These are phyloP conservation scores for Lecanosticta acicola DNA, from an alignment of 2,329 filamentous ascomycete genomes.

Conservation along the genomic window DNA sequence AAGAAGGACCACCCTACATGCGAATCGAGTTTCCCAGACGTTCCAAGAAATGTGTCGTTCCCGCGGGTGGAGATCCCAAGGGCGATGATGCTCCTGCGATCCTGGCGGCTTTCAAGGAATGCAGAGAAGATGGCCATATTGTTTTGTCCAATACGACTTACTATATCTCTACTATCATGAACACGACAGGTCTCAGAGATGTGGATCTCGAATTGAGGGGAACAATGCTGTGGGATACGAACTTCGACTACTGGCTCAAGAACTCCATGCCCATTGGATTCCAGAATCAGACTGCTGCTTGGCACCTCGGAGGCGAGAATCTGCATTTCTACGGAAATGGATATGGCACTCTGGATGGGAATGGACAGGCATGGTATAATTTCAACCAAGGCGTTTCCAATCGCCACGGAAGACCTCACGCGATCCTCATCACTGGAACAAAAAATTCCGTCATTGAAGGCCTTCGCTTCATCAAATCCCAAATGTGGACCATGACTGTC, in stretches of 20 bases:
- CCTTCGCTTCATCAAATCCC: conserved; percentile 50
- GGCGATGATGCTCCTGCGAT: conserved; percentile 51
- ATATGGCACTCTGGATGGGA: conserved; percentile 53
- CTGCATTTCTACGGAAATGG: conserved; percentile 48
- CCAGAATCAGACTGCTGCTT: conserved; percentile 52
- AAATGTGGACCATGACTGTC: conserved; percentile 50
- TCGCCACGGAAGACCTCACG: conserved; percentile 43
- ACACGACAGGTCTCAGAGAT: conserved; percentile 42
- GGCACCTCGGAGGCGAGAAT: conserved; percentile 51
- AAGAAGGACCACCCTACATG: conserved; percentile 21
- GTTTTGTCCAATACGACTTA: conserved; percentile 48
- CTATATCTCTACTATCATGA: conserved; percentile 22
- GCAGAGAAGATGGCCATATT: conserved; percentile 47
- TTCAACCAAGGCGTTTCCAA: conserved; percentile 17
- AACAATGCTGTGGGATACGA: conserved; percentile 40
- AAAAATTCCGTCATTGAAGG: conserved; percentile 46
- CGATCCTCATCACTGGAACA: conserved; percentile 47
- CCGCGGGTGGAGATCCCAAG: conserved; percentile 14
- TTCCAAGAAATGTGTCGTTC: conserved; percentile 20
- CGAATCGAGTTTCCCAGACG: conserved; percentile 21
- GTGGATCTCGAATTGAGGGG: conserved; percentile 46
- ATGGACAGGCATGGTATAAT: conserved; percentile 57
- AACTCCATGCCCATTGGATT: conserved; percentile 49
- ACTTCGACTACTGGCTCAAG: conserved; percentile 49
- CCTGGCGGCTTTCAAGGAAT: conserved; percentile 47